Base-by-base conservation (phyloP, 345 rosid genomes). In the Eucalyptus polyanthemos region DNA sequence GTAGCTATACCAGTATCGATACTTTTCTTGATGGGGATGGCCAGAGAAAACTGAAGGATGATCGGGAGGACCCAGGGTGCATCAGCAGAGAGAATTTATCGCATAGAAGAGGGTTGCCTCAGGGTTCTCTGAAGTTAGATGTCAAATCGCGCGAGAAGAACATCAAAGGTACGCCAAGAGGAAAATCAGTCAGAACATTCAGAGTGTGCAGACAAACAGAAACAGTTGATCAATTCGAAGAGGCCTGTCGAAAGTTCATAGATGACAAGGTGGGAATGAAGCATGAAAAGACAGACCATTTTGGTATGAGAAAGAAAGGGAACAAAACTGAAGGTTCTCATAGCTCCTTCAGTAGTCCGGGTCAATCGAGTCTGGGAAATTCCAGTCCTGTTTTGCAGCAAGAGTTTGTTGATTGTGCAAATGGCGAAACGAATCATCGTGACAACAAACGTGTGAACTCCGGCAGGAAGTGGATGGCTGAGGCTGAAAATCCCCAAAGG, bases 151-250 rank as follows among this genome's bases (percentile, higher is more conserved):
- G 56, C 2, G 42, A 58, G 7, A 86, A 56, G 40, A 88, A n/a
- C 45, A 90, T 50, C 86, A 96, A 93, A 89, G 86, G 92, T 89
- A 88, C 93, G 72, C 72, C 88, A 6, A 93, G 95, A 90, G 99
- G 96, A 85, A 96, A 93, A 88, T 96, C 97, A 2, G 99, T 96
- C 34, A 92, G 98, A 91, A 96, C 96, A 76, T 87, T 93, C 88
- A 93, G 95, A 91, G 86, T 93, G 40, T 80, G 92, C 88, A 90
- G 89, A 40, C 85, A 8, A 25, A 11, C 85, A 34, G 92, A 91
- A 89, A 81, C 89, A 56, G 89, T 81, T 54, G 89, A 89, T 72
- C 88, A 87, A 86, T 88, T 50, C 16, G 94, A 91, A 80, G 94
- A 92, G 69, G 89, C 69, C 81, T 72, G 86, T 50, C 91, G 87